These are phyloP conservation scores for Stereocaulon alpinum DNA, from an alignment of 495 filamentous ascomycete species.

Conservation along the genomic window DNA sequence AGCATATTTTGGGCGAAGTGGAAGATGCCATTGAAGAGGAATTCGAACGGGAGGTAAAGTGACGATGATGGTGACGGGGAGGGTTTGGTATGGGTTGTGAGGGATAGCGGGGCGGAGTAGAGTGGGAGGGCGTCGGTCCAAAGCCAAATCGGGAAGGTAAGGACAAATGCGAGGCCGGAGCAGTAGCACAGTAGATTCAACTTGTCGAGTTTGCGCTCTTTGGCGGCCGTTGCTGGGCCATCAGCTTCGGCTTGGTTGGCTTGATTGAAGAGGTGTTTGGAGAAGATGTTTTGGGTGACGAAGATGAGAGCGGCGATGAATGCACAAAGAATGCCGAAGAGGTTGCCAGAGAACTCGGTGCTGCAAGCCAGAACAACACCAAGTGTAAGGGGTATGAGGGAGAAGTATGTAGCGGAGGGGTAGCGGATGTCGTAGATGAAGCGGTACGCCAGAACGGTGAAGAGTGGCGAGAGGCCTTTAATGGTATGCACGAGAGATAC, in stretches of 20 bases:
- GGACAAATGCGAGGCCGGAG: slow-evolving; percentile 75
- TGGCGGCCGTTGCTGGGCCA: slow-evolving; percentile 38
- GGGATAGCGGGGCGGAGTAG: slow-evolving; percentile 57
- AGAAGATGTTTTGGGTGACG: slow-evolving; percentile 98
- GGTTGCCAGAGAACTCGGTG: slow-evolving; percentile 74
- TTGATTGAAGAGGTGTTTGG: slow-evolving; percentile 97
- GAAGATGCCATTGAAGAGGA: slow-evolving; percentile 92
- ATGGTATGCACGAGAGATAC: slow-evolving; percentile 98
- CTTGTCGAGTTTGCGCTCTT: slow-evolving; percentile 76
- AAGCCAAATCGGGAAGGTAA: slow-evolving; percentile 91
- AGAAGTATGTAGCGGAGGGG: slow-evolving; percentile 78
- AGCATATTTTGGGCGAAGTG: slow-evolving; percentile 96
- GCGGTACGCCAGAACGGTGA: slow-evolving; percentile 90
- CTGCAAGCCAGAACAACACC: slow-evolving; percentile 95
- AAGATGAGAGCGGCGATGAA: slow-evolving; percentile 84
- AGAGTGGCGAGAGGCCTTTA: slow-evolving; percentile 95
- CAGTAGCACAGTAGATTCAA: slow-evolving; percentile 96
- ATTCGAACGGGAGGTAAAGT: slow-evolving; percentile 71
- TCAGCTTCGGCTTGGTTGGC: slow-evolving; percentile 71
- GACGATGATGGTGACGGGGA: slow-evolving; percentile 50
- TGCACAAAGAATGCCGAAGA: slow-evolving; percentile 79
- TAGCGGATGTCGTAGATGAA: slow-evolving; percentile 81
- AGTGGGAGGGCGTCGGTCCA: slow-evolving; percentile 77
- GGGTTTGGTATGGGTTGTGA: slow-evolving; percentile 40
- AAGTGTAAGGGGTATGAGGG: slow-evolving; percentile 79